phyloP scores from a whole-genome alignment of 1,139 yeast species.

The Hyphopichia fennica region DNA sequence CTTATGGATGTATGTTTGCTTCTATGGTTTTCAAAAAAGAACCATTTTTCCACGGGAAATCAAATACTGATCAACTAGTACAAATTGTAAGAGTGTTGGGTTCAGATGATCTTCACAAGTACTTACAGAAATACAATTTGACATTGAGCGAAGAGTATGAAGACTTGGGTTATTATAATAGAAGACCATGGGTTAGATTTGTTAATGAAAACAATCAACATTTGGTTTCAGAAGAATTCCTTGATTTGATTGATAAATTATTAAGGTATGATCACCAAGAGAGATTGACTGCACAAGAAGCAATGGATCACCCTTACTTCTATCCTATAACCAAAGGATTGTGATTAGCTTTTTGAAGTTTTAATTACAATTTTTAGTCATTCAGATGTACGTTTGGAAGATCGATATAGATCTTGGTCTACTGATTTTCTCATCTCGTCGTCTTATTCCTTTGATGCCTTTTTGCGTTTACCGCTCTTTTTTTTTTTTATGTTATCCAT shows the following conservation, averaged over 20 bases:
- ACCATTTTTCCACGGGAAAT: slow-evolving; percentile 96
- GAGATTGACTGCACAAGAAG: slow-evolving; percentile 91
- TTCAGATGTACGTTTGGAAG: background rate
- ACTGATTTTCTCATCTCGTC: too few relatives aligned
- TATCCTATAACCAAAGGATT: slow-evolving; percentile 23
- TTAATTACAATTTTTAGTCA: background rate
- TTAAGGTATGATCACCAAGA: slow-evolving; percentile 93
- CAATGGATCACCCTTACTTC: slow-evolving; percentile 84
- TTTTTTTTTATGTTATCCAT: too few relatives aligned
- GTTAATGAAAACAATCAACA: slow-evolving; percentile 72
- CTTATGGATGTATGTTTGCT: slow-evolving; percentile 97
- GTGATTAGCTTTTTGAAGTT: too few relatives aligned
- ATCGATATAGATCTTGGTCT: too few relatives aligned
- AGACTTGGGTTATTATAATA: slow-evolving; percentile 74
- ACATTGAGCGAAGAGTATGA: slow-evolving; percentile 80
- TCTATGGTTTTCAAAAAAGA: slow-evolving; percentile 94
- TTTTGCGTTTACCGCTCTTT: background rate
- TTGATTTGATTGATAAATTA: slow-evolving; percentile 81
- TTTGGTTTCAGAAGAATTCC: slow-evolving; percentile 65
- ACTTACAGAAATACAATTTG: slow-evolving; percentile 74
- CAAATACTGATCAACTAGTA: slow-evolving; percentile 93
- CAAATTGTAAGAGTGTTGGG: slow-evolving; percentile 94
- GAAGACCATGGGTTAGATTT: slow-evolving; percentile 87
- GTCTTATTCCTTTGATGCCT: background rate
- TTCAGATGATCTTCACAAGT: slow-evolving; percentile 75